These are phyloP conservation scores for Albatrellus sp. DNA, from an alignment of 1,284 basidiomycete genomes.

Conservation along the genomic window DNA sequence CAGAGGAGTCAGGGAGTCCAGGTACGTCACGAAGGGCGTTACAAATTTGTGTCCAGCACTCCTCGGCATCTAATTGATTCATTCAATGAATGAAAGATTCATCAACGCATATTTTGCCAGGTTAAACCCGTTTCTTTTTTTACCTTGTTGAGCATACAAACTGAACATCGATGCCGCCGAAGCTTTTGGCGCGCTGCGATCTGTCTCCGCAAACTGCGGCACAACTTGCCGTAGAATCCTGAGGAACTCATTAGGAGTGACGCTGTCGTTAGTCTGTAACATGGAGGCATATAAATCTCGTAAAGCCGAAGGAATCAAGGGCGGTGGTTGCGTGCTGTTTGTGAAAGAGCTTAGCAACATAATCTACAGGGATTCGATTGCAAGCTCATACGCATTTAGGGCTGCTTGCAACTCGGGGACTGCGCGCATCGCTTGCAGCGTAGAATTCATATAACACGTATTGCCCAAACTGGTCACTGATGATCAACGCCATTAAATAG, in stretches of 20 bases:
- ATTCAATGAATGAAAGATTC: not conserved
- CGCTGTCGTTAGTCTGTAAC: conserved; percentile 64
- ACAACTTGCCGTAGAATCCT: conserved; percentile 63
- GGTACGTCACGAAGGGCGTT: conserved; percentile 64
- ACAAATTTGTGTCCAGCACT: conserved; percentile 85
- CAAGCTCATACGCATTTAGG: conserved; percentile 22
- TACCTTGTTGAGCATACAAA: conserved; percentile 83
- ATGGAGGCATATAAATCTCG: conserved; percentile 68
- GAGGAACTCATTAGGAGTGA: conserved; percentile 70
- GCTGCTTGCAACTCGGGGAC: conserved; percentile 81
- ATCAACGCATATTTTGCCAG: conserved; percentile 2
- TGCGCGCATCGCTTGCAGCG: conserved; percentile 81
- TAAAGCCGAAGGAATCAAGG: conserved; percentile 33
- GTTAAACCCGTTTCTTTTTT: too few relatives aligned
- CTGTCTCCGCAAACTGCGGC: conserved; percentile 84
- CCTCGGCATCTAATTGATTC: conserved; percentile 71
- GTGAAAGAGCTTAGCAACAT: not conserved
- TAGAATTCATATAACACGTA: conserved; percentile 95
- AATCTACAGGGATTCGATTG: not conserved
- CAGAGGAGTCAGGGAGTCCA: conserved; percentile 24
- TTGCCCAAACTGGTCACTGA: conserved; percentile 53
- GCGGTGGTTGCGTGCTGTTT: conserved; percentile 19
- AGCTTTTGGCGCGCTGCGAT: conserved; percentile 8
- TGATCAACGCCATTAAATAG: conserved; percentile 20
- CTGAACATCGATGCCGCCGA: conserved; percentile 2